phyloP scores from a whole-genome alignment of 106 monocot species.

The Chionographis japonica region DNA sequence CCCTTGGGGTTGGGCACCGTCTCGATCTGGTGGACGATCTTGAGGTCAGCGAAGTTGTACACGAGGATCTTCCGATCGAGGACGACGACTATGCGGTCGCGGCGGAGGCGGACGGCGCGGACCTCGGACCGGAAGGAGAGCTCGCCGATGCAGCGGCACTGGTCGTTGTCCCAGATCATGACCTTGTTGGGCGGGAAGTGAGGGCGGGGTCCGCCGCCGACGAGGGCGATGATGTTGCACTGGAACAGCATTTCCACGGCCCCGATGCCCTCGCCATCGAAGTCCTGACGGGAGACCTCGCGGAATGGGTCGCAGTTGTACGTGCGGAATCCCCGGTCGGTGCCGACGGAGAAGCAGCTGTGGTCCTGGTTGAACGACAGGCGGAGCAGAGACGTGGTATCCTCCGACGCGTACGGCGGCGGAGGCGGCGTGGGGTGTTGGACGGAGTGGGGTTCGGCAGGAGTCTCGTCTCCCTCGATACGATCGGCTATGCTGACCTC shows the following conservation, averaged over 20 bases:
- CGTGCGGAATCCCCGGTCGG: conserved; percentile 78
- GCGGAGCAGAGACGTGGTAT: conserved; percentile 56
- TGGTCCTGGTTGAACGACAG: conserved; percentile 94
- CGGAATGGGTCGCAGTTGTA: conserved; percentile 98
- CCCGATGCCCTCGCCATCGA: conserved; percentile 68
- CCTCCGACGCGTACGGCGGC: neutral
- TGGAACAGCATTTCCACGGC: conserved; percentile 95
- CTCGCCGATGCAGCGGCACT: conserved; percentile 95
- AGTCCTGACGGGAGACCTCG: conserved; percentile 89
- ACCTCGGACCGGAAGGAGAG: conserved; percentile 94
- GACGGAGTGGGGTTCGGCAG: no score
- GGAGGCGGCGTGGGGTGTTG: neutral
- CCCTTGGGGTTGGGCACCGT: conserved; percentile 92
- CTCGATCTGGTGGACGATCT: conserved; percentile 91
- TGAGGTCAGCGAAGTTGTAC: conserved; percentile 89
- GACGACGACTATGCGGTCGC: conserved; percentile 87
- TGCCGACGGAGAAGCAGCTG: conserved; percentile 90
- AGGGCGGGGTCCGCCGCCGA: conserved; percentile 83
- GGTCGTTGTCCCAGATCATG: conserved; percentile 99
- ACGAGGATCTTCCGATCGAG: conserved; percentile 88
- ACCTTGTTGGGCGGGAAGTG: conserved; percentile 84
- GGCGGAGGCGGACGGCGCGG: conserved; percentile 72
- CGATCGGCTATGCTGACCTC: no score
- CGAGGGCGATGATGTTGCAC: conserved; percentile 91
- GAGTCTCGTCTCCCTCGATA: no score